Evolutionary conservation across 805 yeast species (phyloP).

Genomic region (Metschnikowia cubensis): DNA sequence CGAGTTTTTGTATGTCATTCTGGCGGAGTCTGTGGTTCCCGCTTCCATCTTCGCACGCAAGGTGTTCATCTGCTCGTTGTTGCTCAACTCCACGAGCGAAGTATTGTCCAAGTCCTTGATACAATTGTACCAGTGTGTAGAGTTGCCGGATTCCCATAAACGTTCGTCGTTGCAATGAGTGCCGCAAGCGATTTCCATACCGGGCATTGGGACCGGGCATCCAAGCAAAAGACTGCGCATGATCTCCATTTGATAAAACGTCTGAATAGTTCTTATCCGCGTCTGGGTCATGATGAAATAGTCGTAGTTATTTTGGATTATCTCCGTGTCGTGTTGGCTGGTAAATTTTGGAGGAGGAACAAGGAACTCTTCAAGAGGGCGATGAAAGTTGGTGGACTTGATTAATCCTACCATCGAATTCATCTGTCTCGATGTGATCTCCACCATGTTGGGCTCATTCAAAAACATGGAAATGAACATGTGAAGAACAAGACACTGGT

Average conservation of each 20-base stretch:
- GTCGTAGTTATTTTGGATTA: slow-evolving; percentile 42
- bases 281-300: slow-evolving; percentile 54
- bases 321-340: slow-evolving; percentile 20
- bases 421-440: slow-evolving; percentile 49
- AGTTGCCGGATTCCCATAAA: slow-evolving; percentile 53
- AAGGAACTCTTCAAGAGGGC: slow-evolving; percentile 39
- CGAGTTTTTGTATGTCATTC: slow-evolving; percentile 46
- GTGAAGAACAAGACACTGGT: slow-evolving; percentile 53
- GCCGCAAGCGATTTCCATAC: slow-evolving; percentile 54
- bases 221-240: slow-evolving; percentile 46
- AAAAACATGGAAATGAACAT: slow-evolving; percentile 55
- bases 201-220: slow-evolving; percentile 33
- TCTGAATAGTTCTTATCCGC: slow-evolving; percentile 50
- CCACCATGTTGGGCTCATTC: slow-evolving; percentile 49
- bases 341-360: slow-evolving; percentile 21
- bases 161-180: slow-evolving; percentile 57
- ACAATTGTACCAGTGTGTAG: slow-evolving; percentile 48
- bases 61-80: slow-evolving; percentile 46
- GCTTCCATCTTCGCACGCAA: slow-evolving; percentile 46
- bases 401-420: slow-evolving; percentile 52
- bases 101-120: slow-evolving; percentile 8
- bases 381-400: slow-evolving; percentile 48
- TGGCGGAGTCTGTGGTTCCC: slow-evolving; percentile 30
- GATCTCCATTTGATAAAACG: slow-evolving; percentile 47
- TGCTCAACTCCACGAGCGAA: slow-evolving; percentile 50